Base-by-base conservation (phyloP, 2,329 filamentous ascomycete species). In the Penicillium decumbens region DNA sequence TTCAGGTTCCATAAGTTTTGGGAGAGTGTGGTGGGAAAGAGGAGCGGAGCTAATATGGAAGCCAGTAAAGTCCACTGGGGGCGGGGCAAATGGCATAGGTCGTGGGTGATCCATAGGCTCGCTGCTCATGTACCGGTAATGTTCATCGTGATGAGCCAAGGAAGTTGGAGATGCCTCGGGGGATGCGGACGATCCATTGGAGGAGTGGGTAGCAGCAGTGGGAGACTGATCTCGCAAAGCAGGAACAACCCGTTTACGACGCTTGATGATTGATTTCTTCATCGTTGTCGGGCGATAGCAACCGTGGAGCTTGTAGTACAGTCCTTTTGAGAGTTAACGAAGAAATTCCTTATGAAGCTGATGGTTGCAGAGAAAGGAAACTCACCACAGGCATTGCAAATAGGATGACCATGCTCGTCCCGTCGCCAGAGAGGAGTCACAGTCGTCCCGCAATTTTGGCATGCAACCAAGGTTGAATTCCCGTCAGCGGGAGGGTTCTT, bases 231-330 rank as follows among this genome's bases (percentile, higher is more conserved):
- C 76, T 47, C 75, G 70, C 24, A 82, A 75, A 15, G 88, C 89
- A 15, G 92, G 91, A 38, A 97, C 91, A 5, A 97, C 90, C 50
- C 93, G 85, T 77, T 97, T 97, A 53, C 93, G 81, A 54, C 93
- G 83, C 72, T 98, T 97, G 69, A 98, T 98, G 24, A 95, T 88
- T 3, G 89, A 87, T 70, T 96, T 97, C 72, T 97, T 98, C 93
- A 98, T 97, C n/a, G 89, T 89, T 4, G 93, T 89, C 0, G 93
- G 93, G 37, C 93, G 82, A 70, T 96, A 92, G 27, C 90, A 84
- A 47, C 91, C 91, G 67, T 98, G 93, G 2, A 98, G 82, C 71
- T 97, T 97, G 75, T 95, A 90, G 70, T 98, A 98, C 3, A 98
- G 76, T 4, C 92, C 90, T 95, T 58, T 3, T 43, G 41, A 18